Conservation (phyloP, 2,329 filamentous ascomycete species). For the Neopestalotiopsis sp. region DNA sequence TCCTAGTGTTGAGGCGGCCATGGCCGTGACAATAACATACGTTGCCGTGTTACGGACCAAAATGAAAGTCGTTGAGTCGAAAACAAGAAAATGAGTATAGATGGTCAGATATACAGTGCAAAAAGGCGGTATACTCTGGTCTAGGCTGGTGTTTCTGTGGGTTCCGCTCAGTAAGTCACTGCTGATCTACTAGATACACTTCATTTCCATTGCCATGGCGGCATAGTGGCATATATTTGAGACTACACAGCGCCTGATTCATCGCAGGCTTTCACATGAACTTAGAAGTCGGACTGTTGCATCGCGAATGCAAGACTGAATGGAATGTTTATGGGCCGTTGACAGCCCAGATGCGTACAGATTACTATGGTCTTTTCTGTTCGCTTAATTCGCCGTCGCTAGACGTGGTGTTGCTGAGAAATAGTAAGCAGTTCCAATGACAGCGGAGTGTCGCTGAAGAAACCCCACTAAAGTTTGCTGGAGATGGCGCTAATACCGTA, state of each 20-base stretch:
- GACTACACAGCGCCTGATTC: background rate
- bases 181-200: background rate
- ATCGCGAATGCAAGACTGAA: background rate
- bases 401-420: background rate
- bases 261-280: background rate
- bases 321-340: slow-evolving; percentile 4
- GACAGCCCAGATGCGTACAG: background rate
- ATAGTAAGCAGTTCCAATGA: slow-evolving; percentile 9
- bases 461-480: background rate
- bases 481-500: background rate
- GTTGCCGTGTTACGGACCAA: background rate
- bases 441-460: background rate
- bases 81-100: background rate
- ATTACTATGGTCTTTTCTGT: slow-evolving; percentile 1
- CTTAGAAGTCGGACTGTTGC: background rate
- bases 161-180: background rate
- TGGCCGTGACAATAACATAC: background rate
- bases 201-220: background rate
- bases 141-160: no score
- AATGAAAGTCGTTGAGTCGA: background rate
- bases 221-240: background rate
- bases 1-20: background rate
- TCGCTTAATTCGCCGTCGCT: background rate
- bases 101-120: background rate
- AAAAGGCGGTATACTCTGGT: background rate